Evolutionary conservation across 176 grass and related monocot genomes (phyloP).

Genomic region (Chrysopogon serrulatus): DNA sequence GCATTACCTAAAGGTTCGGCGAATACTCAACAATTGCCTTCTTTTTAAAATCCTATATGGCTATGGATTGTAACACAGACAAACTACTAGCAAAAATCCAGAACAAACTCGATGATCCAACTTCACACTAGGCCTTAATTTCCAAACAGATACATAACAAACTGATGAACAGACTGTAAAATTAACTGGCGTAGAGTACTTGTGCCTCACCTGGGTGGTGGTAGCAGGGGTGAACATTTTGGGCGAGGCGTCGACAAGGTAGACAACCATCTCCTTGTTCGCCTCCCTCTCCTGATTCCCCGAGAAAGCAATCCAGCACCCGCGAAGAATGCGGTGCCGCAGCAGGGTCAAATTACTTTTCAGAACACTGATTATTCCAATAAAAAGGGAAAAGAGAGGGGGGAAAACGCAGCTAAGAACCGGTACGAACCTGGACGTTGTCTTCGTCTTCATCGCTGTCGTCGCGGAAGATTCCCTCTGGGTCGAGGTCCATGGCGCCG

Average conservation of each 20-base stretch:
- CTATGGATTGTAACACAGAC: not conserved
- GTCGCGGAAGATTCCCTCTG: slow-evolving; percentile 87
- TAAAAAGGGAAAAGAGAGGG: not conserved
- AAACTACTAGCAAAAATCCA: not conserved
- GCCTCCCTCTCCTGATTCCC: slow-evolving; percentile 74
- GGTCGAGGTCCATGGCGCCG: slow-evolving; percentile 85
- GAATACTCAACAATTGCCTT: not conserved
- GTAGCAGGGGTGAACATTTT: slow-evolving; percentile 70
- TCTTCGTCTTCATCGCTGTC: slow-evolving; percentile 82
- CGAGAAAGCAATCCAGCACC: slow-evolving; percentile 1
- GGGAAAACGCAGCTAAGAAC: not conserved
- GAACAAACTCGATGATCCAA: not conserved
- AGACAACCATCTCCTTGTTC: slow-evolving; percentile 82
- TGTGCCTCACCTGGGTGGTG: slow-evolving; percentile 37
- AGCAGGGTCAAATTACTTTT: not conserved
- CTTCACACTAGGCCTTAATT: not conserved
- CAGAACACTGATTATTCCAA: not conserved
- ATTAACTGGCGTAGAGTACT: not conserved
- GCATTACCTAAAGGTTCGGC: not conserved
- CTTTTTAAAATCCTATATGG: not conserved
- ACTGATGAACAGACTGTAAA: not conserved
- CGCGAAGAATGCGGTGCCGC: not conserved
- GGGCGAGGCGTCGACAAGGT: slow-evolving; percentile 91
- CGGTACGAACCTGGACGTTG: slow-evolving; percentile 39
- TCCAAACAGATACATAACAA: not conserved